Percentiles rank a stretch among this genome's conserved stretches.
Evolutionary conservation across 371 early-diverging fungal species (phyloP).

Genomic region (Nematocida sp.): DNA sequence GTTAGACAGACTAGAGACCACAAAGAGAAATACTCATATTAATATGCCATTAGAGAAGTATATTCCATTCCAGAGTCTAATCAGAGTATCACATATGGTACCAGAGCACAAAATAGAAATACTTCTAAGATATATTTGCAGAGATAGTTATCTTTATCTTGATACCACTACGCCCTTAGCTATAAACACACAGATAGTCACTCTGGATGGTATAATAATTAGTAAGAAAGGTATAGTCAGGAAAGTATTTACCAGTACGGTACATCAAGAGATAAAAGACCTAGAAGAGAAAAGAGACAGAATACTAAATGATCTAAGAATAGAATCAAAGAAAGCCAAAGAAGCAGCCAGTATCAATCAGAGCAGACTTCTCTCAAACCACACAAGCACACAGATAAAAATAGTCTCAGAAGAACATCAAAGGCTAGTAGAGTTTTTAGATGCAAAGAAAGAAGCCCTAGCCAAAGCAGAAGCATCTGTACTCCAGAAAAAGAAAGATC

Average conservation of each 20-base stretch:
- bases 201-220: constrained; percentile 45
- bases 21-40: background rate
- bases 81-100: background rate
- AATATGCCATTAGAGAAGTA: too few relatives aligned
- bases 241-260: background rate
- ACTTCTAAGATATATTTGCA: constrained; percentile 25
- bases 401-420: background rate
- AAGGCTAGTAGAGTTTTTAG: background rate
- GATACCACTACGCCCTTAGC: background rate
- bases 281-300: constrained; percentile 28
- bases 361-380: background rate
- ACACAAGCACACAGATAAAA: background rate
- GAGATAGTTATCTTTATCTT: constrained; percentile 1
- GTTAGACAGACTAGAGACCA: background rate
- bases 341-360: background rate
- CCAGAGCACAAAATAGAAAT: background rate
- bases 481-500: background rate
- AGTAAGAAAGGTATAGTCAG: constrained; percentile 7
- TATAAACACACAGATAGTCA: constrained; percentile 16
- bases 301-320: background rate
- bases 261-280: background rate
- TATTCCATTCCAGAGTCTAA: background rate
- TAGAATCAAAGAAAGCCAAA: background rate
- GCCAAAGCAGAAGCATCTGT: background rate
- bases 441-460: background rate